Evolutionary conservation across 2,329 filamentous ascomycete species (phyloP), one percentile per base, ranked within the genome.

Genomic region (Mycosphaerella sp.): DNA sequence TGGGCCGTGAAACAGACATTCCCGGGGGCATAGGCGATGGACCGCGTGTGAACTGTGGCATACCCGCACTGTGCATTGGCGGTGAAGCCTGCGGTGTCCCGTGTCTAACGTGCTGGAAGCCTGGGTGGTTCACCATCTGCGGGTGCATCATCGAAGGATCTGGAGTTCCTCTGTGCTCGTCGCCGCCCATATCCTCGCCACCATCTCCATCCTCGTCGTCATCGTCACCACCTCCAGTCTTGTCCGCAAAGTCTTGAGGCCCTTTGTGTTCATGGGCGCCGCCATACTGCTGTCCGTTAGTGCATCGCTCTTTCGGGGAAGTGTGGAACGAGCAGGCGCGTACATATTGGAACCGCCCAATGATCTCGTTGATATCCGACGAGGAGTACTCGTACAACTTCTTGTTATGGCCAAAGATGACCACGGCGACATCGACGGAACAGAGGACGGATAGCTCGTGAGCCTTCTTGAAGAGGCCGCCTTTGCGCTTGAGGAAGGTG

Each of bases 321-420:
- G 26, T 56, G 12, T 32, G 17, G 23, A 26, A 21, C 29, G 39
- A 4, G 26, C 11, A 17, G 10, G 23, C 17, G 40, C 89, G 66
- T 77, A 96, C 92, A 73, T 91, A 95, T 82, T 90, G 85, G 69
- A 95, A 95, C 70, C 89, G 82, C 48, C 82, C 81, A 62, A 98
- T 83, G 47, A 95, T 87, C 61, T 96, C 89, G 70, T 86, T 86
- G 81, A 98, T 95, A 71, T 96, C 89, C 64, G 83, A 79, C 14
- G 92, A 97, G 10, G 91, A 97, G 72, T 95, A 98, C 73, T 98
- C 90, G 73, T 97, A 96, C 26, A 98, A 80, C 76, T 97, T 97
- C 80, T 97, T 98, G 74, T 98, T 98, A 75, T 89, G 91, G 60
- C 92, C 92, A 69, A 97, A 97, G 67, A 98, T 96, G 72, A 98